Conservation (phyloP, 83 land plant genomes). For the Larix sibirica region DNA sequence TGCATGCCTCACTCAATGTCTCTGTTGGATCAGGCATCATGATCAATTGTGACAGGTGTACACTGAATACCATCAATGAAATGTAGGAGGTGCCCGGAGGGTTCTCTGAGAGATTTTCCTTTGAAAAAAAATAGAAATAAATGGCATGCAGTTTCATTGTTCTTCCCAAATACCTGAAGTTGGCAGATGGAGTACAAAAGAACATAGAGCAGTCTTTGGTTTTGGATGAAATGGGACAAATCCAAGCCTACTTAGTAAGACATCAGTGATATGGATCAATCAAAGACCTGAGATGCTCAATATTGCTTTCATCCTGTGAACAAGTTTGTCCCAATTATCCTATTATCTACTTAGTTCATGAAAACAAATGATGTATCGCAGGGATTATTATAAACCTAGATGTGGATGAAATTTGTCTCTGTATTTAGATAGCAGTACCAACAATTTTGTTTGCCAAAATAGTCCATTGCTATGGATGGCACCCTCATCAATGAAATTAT, state of each 20-base stretch:
- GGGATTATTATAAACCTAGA: neutral
- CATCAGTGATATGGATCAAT: neutral
- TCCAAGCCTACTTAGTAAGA: neutral
- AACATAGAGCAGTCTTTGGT: neutral
- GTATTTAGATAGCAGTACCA: no score
- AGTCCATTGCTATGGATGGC: no score
- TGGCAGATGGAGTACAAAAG: neutral
- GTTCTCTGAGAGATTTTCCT: neutral
- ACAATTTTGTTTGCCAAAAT: no score
- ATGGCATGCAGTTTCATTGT: neutral
- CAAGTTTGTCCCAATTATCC: neutral
- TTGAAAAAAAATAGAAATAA: neutral
- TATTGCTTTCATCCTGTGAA: neutral
- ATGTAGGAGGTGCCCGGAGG: no score
- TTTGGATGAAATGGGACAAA: neutral
- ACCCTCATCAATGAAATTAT: no score
- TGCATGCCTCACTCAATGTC: no score
- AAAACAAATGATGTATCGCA: neutral
- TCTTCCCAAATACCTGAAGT: neutral
- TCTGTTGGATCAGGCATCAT: no score
- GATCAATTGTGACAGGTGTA: no score
- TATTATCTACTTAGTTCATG: neutral
- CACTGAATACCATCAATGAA: no score
- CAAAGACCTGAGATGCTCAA: neutral
- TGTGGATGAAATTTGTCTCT: no score